Evolutionary conservation across 345 rosid species (phyloP).

Genomic region (Populus nigra): DNA sequence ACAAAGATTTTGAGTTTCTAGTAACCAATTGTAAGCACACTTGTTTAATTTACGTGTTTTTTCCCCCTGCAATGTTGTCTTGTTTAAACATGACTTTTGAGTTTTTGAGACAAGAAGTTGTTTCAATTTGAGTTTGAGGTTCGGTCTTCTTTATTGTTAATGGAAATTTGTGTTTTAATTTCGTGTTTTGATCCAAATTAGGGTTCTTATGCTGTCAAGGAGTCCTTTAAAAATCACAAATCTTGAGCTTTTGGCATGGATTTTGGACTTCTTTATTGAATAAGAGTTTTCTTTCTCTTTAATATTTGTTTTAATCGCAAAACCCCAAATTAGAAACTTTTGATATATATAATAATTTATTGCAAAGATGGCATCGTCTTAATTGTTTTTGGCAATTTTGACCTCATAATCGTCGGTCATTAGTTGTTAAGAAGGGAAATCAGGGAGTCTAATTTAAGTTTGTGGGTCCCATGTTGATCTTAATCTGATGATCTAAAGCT

Average conservation of each 20-base stretch:
- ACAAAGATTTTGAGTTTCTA: neutral
- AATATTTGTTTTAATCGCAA: neutral
- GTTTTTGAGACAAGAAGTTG: neutral
- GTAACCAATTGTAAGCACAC: neutral
- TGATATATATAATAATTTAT: neutral
- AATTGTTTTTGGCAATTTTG: neutral
- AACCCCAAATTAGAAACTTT: neutral
- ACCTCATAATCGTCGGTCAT: neutral
- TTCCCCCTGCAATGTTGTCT: neutral
- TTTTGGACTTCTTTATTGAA: neutral
- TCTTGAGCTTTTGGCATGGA: neutral
- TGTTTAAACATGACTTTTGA: neutral
- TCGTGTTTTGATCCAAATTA: neutral
- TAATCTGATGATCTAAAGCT: neutral
- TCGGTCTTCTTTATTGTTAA: neutral
- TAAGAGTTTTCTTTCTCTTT: neutral
- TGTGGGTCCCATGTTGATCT: neutral
- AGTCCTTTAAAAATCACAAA: neutral
- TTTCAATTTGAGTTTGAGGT: neutral
- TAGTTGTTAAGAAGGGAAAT: neutral
- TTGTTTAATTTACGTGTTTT: neutral
- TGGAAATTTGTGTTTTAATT: neutral
- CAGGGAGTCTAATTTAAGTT: neutral
- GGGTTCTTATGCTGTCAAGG: slow-evolving; percentile 5
- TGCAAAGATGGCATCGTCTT: neutral